A percentile compares a stretch with the other conserved stretches of the same genome.
phyloP scores from a whole-genome alignment of 306 rosid species.

The Ormosia semicastrata region DNA sequence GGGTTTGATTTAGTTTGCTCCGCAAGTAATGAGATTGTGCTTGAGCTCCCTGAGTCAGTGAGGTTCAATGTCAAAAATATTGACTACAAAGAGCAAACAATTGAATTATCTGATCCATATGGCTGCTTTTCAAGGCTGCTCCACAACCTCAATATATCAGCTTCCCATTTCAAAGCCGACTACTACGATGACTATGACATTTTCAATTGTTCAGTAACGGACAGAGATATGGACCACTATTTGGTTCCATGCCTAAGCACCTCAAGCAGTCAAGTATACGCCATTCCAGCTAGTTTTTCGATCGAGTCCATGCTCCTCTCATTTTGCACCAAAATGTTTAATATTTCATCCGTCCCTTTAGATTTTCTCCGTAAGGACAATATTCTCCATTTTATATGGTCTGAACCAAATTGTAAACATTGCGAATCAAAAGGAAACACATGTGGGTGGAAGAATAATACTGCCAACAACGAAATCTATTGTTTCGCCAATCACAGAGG shows the following conservation, averaged over 20 bases:
- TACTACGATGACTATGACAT: not conserved
- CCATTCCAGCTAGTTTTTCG: rapidly evolving
- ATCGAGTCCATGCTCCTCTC: not conserved
- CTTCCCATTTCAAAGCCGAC: not conserved
- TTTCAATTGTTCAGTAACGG: constrained; percentile 31
- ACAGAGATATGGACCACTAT: rapidly evolving
- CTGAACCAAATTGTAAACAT: constrained; percentile 26
- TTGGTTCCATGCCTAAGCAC: constrained; percentile 22
- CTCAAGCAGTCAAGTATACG: not conserved
- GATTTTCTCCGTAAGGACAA: rapidly evolving
- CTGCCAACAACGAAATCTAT: not conserved
- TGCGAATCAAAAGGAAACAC: constrained; percentile 33
- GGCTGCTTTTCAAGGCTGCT: not conserved
- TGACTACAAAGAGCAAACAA: constrained; percentile 32
- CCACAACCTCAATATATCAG: not conserved
- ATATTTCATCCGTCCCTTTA: not conserved
- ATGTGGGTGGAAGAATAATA: constrained; percentile 29
- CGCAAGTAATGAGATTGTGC: not conserved
- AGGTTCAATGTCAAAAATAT: constrained; percentile 22
- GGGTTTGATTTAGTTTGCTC: constrained; percentile 49
- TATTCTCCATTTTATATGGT: constrained; percentile 22
- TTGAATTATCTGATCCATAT: constrained; percentile 16
- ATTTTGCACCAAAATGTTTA: constrained; percentile 34
- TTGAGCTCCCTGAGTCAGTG: constrained; percentile 33
- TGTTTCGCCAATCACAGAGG: constrained; percentile 24